phyloP scores from a whole-genome alignment of 257 asterid genomes.

The Solanum phureja region DNA sequence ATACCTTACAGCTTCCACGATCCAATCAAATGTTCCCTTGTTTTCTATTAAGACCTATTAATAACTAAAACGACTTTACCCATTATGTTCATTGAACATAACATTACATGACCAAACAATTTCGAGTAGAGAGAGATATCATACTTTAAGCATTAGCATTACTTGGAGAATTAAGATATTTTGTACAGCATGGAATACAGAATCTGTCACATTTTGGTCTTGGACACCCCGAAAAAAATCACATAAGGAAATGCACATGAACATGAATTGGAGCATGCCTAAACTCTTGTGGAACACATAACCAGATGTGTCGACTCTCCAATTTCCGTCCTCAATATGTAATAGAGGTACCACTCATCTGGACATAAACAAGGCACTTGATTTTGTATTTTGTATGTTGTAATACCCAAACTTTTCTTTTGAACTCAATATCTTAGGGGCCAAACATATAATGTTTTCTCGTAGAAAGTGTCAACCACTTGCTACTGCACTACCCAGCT shows the following conservation, averaged over 20 bases:
- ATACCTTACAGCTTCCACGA: neutral
- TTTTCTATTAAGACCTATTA: neutral
- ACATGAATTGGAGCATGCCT: neutral
- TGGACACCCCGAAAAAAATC: neutral
- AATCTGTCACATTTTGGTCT: neutral
- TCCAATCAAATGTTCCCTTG: neutral
- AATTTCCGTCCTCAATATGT: neutral
- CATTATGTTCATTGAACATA: neutral
- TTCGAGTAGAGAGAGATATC: neutral
- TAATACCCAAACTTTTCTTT: neutral
- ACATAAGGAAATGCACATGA: neutral
- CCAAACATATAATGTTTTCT: neutral
- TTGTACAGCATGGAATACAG: too few relatives aligned
- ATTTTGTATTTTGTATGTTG: neutral
- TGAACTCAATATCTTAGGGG: neutral
- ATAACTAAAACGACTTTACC: neutral
- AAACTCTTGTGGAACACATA: neutral
- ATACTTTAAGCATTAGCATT: neutral
- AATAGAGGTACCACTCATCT: neutral
- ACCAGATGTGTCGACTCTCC: neutral
- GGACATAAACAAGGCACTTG: neutral
- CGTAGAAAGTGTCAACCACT: too few relatives aligned
- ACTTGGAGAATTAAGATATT: neutral
- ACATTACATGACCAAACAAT: neutral
- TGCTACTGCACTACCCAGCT: too few relatives aligned